Evolutionary conservation across 2,329 filamentous ascomycete species (phyloP), one percentile per base, ranked within the genome.

Genomic region (Beauveria sp.): DNA sequence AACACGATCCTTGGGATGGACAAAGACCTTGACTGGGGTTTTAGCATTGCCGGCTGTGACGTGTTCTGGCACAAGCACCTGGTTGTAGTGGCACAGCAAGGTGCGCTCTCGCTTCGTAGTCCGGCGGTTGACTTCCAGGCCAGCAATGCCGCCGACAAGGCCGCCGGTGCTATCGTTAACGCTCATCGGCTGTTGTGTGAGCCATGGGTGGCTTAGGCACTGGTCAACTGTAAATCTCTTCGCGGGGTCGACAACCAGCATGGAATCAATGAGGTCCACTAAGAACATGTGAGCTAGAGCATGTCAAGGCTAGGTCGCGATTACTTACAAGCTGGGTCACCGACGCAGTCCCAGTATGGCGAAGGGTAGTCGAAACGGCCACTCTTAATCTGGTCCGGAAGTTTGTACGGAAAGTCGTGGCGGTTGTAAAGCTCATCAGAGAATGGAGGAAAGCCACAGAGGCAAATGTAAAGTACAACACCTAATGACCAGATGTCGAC

Each of bases 401-500:
- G 80, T 0, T 83, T 91, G 71, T 91, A 97, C 2, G 95, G 95
- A 66, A 93, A 95, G 50, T 96, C 87, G 42, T 76, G 76, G 1
- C 76, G 76, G 1, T 86, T 87, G 75, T 87, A 90, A 0, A 98
- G 85, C 75, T 99, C 95, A 69, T 99, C 95, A 0, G 91, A 96
- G 75, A 99, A 99, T 0, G 95, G 95, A 5, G 93, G 95, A 70
- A 98, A 98, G 42, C 95, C 95, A 71, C 95, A 98, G 5, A 98
- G 83, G 71, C 92, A 97, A 68, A 98, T 98, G 75, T 98, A 99
- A 26, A 99, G 81, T 3, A 99, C 93, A 3, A 99, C 95, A n/a
- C 95, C 95, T 1, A 98, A 81, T 1, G 93, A 96, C 95, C 95
- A 98, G 47, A 98, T 82, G 72, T 99, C 95, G 10, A 99, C 95